These are phyloP conservation scores for Aspergillus felis DNA, from an alignment of 2,329 filamentous ascomycete genomes.

Conservation along the genomic window DNA sequence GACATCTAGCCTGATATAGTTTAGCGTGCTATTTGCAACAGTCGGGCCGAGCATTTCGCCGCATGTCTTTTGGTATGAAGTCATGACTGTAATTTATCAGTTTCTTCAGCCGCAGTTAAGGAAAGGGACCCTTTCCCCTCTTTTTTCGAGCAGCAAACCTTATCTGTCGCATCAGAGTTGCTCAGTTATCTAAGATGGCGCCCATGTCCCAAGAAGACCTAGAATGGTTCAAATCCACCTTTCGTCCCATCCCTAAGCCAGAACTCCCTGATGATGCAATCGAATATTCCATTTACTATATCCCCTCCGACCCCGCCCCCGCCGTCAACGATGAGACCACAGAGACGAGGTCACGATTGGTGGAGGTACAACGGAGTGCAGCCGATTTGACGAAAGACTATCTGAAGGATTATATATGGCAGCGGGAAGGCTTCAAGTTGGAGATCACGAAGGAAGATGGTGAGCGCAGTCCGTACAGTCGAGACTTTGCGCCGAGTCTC, in stretches of 20 bases:
- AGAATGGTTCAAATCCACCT: constrained; percentile 64
- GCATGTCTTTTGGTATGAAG: constrained; percentile 30
- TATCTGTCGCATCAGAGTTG: neutral
- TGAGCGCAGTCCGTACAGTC: constrained; percentile 30
- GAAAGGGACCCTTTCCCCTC: neutral
- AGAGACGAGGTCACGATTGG: constrained; percentile 57
- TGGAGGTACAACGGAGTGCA: constrained; percentile 66
- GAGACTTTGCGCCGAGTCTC: constrained; percentile 5
- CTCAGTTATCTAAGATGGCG: constrained; percentile 29
- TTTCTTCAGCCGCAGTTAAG: neutral
- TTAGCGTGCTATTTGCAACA: constrained; percentile 23
- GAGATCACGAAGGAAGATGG: constrained; percentile 59
- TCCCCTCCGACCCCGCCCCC: constrained; percentile 55
- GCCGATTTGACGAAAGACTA: constrained; percentile 59
- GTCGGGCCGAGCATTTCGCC: constrained; percentile 23
- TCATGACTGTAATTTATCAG: constrained; percentile 23
- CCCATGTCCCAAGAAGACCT: constrained; percentile 53
- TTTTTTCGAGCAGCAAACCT: neutral
- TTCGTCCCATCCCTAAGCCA: constrained; percentile 60
- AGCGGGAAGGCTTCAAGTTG: constrained; percentile 75
- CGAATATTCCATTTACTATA: constrained; percentile 75
- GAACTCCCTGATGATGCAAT: constrained; percentile 76
- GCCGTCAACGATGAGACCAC: constrained; percentile 53
- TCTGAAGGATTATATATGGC: constrained; percentile 91
- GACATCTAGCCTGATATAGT: constrained; percentile 37